Base-by-base conservation (phyloP, 257 asterid genomes). In the Nicotiana undulata region DNA sequence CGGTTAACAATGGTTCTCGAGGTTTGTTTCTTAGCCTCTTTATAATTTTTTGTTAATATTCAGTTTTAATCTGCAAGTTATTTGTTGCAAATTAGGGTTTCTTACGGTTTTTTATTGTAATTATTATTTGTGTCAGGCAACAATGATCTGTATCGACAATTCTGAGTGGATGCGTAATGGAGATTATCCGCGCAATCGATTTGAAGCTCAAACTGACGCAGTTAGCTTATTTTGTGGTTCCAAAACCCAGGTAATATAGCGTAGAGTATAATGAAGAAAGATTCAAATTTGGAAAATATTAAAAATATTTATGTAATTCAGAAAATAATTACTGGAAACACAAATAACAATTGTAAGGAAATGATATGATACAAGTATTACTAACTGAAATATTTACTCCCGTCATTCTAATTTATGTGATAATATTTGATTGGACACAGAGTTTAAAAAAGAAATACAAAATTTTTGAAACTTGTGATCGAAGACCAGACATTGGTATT, bases 151-250 rank as follows among this genome's bases (percentile, higher is more conserved):
- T 86, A 82, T 96, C 85, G 99, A 96, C 85, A 90, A 96, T 83
- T 96, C 98, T 60, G 98, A 96, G 86, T 96, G 98, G 98, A 96
- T 94, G 99, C 92, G 99, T 60, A 96, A 94, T 80, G 98, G 99
- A 0, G 99, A 94, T 88, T 96, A 96, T 86, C 84, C 95, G 20
- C 94, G 95, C 44, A 90, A 81, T 81, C 89, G 98, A 9, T 89
- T 90, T 86, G 95, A 92, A 82, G 98, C 98, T 67, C 99, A 96
- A 86, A 85, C 93, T 10, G 98, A 94, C 65, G 98, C 98, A 22
- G 91, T 94, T 70, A 94, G 89, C 88, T 91, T 94, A 83, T 90
- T 96, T 32, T 96, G 98, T 79, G 94, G 99, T 80, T 95, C 97
- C 61, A 92, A 92, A 88, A 94, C 94, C 59, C 98, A 96, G 82